Evolutionary conservation across 768 basidiomycete genomes (phyloP).

Genomic region (Fomitopsis serialis): DNA sequence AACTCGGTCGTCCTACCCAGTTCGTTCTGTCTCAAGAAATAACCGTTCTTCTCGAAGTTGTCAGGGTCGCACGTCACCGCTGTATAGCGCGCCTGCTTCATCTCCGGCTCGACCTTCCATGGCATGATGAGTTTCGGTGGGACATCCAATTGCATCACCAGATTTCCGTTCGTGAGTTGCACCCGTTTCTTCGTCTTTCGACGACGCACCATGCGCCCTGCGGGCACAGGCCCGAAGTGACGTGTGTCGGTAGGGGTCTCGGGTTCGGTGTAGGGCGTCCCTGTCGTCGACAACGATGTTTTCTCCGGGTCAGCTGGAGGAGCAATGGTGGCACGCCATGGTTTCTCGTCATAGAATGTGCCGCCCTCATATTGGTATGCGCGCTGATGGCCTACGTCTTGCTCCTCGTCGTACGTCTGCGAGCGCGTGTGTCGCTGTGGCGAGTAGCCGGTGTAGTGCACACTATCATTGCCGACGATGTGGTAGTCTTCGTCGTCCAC

Average conservation of each 20-base stretch:
- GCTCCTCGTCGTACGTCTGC: constrained; percentile 15
- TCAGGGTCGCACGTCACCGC: constrained; percentile 94
- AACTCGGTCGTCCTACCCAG: constrained; percentile 79
- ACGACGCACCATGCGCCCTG: constrained; percentile 70
- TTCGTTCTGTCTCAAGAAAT: constrained; percentile 81
- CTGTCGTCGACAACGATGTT: constrained; percentile 9
- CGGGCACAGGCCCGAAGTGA: constrained; percentile 86
- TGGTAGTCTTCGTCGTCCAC: constrained; percentile 70
- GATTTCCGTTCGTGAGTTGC: constrained; percentile 80
- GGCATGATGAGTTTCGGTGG: constrained; percentile 82
- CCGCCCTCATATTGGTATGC: constrained; percentile 3
- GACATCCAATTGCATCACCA: constrained; percentile 79
- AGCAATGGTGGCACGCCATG: background rate
- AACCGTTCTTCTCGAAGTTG: constrained; percentile 79
- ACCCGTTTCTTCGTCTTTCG: constrained; percentile 76
- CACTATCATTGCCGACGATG: constrained; percentile 48
- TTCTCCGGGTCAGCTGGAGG: constrained; percentile 12
- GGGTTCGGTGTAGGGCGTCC: constrained; percentile 8
- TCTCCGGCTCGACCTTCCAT: constrained; percentile 65
- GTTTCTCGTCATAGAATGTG: background rate
- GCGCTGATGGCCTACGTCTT: constrained; percentile 20
- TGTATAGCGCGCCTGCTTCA: constrained; percentile 71
- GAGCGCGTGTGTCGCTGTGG: constrained; percentile 8
- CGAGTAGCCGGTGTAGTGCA: constrained; percentile 43
- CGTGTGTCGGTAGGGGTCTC: constrained; percentile 52